phyloP scores from a whole-genome alignment of 2,329 filamentous ascomycete species.

The Lachnellula cervina region DNA sequence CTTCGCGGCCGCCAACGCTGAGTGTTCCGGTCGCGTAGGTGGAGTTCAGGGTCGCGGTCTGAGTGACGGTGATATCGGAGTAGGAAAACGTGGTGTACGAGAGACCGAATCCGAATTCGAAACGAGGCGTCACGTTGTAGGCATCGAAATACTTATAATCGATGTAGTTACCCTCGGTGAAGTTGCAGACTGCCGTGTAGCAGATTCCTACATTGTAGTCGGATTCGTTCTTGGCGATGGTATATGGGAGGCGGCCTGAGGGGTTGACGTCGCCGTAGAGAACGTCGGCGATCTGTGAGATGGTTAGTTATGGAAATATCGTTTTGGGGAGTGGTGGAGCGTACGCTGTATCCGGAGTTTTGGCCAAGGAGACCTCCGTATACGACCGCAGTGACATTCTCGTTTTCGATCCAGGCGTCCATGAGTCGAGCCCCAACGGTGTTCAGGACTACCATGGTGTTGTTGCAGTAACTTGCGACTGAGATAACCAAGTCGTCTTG shows the following conservation, averaged over 20 bases:
- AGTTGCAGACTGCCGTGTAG: slow-evolving; percentile 32
- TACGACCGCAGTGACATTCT: slow-evolving; percentile 70
- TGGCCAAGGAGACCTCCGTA: slow-evolving; percentile 78
- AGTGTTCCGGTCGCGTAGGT: slow-evolving; percentile 47
- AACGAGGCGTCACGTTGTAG: slow-evolving; percentile 31
- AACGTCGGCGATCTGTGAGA: not conserved
- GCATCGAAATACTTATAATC: slow-evolving; percentile 48
- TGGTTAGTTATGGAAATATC: too few species aligned
- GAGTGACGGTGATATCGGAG: slow-evolving; percentile 37
- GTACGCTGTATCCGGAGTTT: slow-evolving; percentile 56
- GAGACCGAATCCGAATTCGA: slow-evolving; percentile 43
- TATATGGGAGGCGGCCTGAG: slow-evolving; percentile 35
- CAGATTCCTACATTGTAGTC: slow-evolving; percentile 40
- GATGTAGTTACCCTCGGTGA: slow-evolving; percentile 44
- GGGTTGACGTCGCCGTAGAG: slow-evolving; percentile 5
- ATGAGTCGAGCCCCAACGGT: slow-evolving; percentile 56
- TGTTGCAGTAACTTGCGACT: slow-evolving; percentile 53
- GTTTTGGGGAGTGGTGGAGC: too few species aligned
- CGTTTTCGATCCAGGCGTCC: slow-evolving; percentile 65
- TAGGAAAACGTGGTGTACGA: slow-evolving; percentile 52
- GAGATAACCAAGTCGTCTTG: slow-evolving; percentile 52
- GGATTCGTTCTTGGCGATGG: slow-evolving; percentile 52
- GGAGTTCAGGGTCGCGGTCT: slow-evolving; percentile 34
- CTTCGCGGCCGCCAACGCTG: slow-evolving; percentile 52
- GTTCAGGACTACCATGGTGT: slow-evolving; percentile 60